Evolutionary conservation across 306 rosid species (phyloP), one percentile per base, ranked within the genome.

Genomic region (Pyrus pyrifolia): DNA sequence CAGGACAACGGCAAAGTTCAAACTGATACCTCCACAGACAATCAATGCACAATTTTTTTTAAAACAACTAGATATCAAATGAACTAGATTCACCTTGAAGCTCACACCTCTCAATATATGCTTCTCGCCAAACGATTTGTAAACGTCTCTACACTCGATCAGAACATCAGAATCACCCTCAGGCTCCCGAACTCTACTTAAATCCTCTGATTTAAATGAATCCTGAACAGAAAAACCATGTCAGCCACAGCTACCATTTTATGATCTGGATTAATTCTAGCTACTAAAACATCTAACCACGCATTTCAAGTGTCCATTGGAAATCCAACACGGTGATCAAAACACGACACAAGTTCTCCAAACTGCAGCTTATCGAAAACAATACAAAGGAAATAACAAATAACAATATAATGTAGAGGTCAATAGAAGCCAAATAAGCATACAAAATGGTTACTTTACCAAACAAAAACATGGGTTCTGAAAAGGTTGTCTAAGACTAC

Each of bases 71-170:
- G 23, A 64, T 58, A 70, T 30, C 42, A 31, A 57, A 71, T 22
- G 40, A 31, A 60, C 79, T 58, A 53, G 75, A 84, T 76, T 88
- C 85, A 96, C 99, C 99, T 96, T 93, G 87, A 96, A 96, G 94
- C 87, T 96, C 78, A 96, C 91, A 82, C 98, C 99, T 89, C 91
- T 93, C 81, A 96, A 78, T 82, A 96, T 89, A 75, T 93, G 80
- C 91, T 96, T 96, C 81, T 93, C 99, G 15, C 98, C 99, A 76
- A 96, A 96, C 35, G 99, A 87, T 80, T 96, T 96, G 73, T 89
- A 83, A 40, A 96, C 93, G 7, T 91, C 91, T 89, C 87, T 88
- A 81, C 99, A 96, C 84, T 96, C 99, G 11, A 96, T 89, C 44
- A 96, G 96, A 82, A 89, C 97, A 86, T 91, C 97, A 71, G 97